Base-by-base conservation (phyloP, 2,329 filamentous ascomycete species). In the Cladobotryum mycophilum region DNA sequence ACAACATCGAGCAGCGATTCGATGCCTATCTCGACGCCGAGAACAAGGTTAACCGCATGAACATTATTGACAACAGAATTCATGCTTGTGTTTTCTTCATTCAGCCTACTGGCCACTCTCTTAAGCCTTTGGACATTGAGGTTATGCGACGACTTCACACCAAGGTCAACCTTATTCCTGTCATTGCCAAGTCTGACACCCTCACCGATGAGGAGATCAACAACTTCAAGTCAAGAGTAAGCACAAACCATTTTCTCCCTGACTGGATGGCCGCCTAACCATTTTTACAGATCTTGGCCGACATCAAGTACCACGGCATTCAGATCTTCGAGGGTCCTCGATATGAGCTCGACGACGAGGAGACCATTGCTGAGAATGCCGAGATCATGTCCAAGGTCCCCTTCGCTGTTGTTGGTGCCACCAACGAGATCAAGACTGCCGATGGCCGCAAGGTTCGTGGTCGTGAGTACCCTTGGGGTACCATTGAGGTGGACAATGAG, bases 41-140 rank as follows among this genome's bases (percentile, higher is more conserved):
- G 82, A 99, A 99, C 84, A 99, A 97, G 83, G 90, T 99, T 70
- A 99, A 99, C 80, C 89, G 93, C 65, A 96, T 96, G 85, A 99
- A 99, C 81, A 97, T 97, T 71, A 87, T 99, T 56, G 93, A 99
- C 76, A 99, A 97, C 81, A 88, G 93, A 64, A 95, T 99, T 57
- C 93, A 99, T 66, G 93, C 93, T 51, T 97, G 95, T 65, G 93
- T 99, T 56, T 99, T 96, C 83, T 99, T 99, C 79, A 96, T 99
- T 64, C 92, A 99, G 76, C 93, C 93, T 60, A 99, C 93, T 33
- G 93, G 93, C 55, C 93, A 99, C 79, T 95, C 93, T 34, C 79
- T 99, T 66, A 99, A 99, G 85, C 93, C 93, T 57, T 80, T 99
- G 58, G 93, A 99, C 67, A 96, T 99, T 59, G 93, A 99, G 78